Evolutionary conservation across 176 grass and related monocot genomes (phyloP).

Genomic region (Triticum turgidum): DNA sequence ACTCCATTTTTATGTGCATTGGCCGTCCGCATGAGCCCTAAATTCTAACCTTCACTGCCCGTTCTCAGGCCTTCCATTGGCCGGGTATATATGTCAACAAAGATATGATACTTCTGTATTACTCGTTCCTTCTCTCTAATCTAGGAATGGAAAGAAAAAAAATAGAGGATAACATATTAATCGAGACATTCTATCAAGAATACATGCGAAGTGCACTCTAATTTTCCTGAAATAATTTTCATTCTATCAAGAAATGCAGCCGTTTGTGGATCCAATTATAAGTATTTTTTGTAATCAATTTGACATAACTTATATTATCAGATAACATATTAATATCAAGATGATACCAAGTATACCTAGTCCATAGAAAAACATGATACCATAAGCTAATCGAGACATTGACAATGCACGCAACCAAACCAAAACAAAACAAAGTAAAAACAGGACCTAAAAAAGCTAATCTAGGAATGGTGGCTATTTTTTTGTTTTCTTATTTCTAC

Average conservation of each 20-base stretch:
- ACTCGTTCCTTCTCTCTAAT: not conserved
- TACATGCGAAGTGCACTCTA: not conserved
- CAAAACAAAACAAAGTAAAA: not conserved
- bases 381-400: not conserved
- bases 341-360: not conserved
- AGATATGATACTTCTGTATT: not conserved
- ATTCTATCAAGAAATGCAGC: not conserved
- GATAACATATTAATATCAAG: not conserved
- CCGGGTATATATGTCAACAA: not conserved
- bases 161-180: not conserved
- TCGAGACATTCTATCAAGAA: no score
- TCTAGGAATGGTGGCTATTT: no score
- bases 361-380: not conserved
- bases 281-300: not conserved
- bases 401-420: no score
- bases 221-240: not conserved
- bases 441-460: not conserved
- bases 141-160: not conserved
- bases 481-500: no score
- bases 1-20: no score
- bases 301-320: no score
- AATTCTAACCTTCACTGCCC: not conserved
- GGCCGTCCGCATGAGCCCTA: not conserved
- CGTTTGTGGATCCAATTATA: not conserved
- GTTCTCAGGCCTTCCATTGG: not conserved